Conservation (phyloP, 2,329 filamentous ascomycete species). For the Colletotrichum scovillei region DNA sequence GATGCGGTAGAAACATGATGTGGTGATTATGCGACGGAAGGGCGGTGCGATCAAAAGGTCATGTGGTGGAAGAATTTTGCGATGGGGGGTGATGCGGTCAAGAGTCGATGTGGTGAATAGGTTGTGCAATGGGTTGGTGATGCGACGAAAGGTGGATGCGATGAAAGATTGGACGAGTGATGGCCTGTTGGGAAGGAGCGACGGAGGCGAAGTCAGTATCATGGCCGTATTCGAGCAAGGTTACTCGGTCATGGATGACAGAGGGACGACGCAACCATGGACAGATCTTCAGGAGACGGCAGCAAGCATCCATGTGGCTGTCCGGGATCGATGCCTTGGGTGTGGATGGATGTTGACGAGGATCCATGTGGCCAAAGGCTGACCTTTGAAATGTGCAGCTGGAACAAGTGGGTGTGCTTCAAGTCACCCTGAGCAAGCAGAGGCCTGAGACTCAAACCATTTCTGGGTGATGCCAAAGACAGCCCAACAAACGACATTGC, state of each 20-base stretch:
- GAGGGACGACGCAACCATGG: no score
- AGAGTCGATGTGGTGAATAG: no score
- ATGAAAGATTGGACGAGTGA: neutral
- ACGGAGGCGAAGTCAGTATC: neutral
- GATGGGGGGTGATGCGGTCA: no score
- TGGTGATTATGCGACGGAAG: no score
- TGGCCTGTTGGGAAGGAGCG: neutral
- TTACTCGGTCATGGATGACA: no score
- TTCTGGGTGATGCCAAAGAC: neutral
- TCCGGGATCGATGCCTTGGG: neutral
- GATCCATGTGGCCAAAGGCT: neutral
- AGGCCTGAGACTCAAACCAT: neutral
- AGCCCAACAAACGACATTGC: neutral
- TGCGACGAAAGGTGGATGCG: neutral
- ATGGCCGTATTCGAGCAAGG: neutral
- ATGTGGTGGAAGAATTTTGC: no score
- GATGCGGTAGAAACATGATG: neutral
- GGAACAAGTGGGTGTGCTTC: neutral
- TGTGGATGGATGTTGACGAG: neutral
- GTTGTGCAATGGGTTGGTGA: neutral
- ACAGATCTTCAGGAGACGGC: no score
- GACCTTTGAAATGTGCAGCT: neutral
- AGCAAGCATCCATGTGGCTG: neutral
- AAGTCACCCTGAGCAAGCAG: neutral
- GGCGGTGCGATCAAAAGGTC: no score